Evolutionary conservation across 805 yeast genomes (phyloP), one percentile per base, ranked within the genome.

Genomic region (Cyberlindnera xishuangbannaensis): DNA sequence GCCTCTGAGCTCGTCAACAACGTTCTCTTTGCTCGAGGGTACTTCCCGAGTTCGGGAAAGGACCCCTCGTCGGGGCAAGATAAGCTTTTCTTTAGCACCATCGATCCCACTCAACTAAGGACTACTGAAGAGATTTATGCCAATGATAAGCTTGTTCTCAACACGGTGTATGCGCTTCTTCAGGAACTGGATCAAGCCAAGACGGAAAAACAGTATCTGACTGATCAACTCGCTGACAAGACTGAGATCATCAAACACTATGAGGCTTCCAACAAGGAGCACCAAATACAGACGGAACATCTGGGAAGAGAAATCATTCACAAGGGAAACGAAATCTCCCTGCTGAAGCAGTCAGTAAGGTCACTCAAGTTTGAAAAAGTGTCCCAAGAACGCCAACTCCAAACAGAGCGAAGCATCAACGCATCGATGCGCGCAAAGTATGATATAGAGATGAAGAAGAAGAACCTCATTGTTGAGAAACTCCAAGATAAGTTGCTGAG

Each of bases 401-500:
- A 28, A 16, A 24, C 12, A 4, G 44, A 39, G 20, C 39, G 36
- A 12, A 27, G 33, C 21, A 3, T 37, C 16, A 43, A 34, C 13
- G 21, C 17, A 12, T 32, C 53, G 6, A 13, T 48, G 7, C 39
- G 36, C 19, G 25, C 35, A 9, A 47, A 43, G 24, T 39, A 33
- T 22, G 55, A 47, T 4, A 27, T 41, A 25, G 55, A 50, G n/a
- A 28, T 47, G 8, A 48, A 43, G 28, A 37, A 31, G 27, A 46
- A 48, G 25, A 34, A 29, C 7, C 7, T 37, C 7, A 18, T 16
- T 12, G 42, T 51, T 18, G 35, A 40, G 22, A 32, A 41, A 16
- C 40, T 51, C 11, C 52, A 45, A 21, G 47, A 50, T 15, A 35
- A 15, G 25, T 36, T 29, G 20, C 31, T 25, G 31, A 28, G 13